Evolutionary conservation across 257 asterid genomes (phyloP).

Genomic region (Eustoma russellianum): DNA sequence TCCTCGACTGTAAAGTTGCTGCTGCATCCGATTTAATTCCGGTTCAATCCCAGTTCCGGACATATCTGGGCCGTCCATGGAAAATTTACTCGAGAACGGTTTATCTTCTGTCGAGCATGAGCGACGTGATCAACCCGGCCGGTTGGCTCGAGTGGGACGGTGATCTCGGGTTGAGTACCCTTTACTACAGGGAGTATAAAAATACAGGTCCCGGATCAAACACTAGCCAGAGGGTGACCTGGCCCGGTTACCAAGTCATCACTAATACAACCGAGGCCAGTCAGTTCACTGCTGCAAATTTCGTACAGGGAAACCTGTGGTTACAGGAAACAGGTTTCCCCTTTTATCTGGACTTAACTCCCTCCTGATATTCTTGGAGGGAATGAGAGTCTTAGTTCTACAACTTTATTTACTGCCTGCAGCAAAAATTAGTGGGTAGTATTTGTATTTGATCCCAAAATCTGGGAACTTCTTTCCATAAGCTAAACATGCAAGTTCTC

Average conservation of each 20-base stretch:
- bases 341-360: conserved; percentile 58
- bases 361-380: conserved; percentile 9
- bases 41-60: conserved; percentile 41
- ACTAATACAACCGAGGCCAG: conserved; percentile 47
- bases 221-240: conserved; percentile 55
- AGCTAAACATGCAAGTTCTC: no score
- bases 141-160: conserved; percentile 86
- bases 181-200: conserved; percentile 71
- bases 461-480: no score
- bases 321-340: conserved; percentile 44
- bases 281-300: conserved; percentile 59
- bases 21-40: conserved; percentile 80
- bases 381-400: no score
- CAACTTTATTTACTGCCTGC: no score
- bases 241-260: conserved; percentile 81
- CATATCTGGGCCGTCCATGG: conserved; percentile 91
- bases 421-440: no score
- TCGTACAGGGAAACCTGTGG: conserved; percentile 68
- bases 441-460: no score
- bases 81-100: conserved; percentile 68
- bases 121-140: conserved; percentile 44
- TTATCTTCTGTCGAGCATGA: conserved; percentile 41
- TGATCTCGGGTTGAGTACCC: conserved; percentile 45
- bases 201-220: conserved; percentile 91
- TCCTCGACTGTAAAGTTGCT: conserved; percentile 60